Conservation (phyloP, 2,329 filamentous ascomycete species). For the Aureobasidium sp. region DNA sequence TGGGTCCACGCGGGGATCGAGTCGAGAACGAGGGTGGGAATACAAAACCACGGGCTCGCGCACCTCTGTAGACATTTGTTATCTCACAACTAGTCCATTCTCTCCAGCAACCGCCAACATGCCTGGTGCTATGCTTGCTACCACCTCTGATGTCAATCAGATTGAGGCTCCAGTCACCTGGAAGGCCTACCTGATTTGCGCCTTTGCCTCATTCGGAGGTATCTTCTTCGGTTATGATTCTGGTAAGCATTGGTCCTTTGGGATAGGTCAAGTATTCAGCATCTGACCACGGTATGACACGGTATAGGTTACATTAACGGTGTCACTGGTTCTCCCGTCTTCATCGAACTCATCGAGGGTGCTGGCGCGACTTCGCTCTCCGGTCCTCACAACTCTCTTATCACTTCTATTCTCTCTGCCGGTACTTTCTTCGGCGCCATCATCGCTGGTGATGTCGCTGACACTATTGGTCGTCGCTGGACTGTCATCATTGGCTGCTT, state of each 20-base stretch:
- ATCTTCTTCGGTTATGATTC: constrained; percentile 77
- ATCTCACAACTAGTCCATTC: constrained; percentile 2
- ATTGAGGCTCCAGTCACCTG: constrained; percentile 46
- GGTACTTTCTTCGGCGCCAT: constrained; percentile 74
- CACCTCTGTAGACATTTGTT: not conserved
- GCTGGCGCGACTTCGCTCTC: constrained; percentile 26
- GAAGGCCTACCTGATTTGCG: constrained; percentile 36
- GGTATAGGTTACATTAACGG: constrained; percentile 54
- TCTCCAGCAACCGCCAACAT: constrained; percentile 14
- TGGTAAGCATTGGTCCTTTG: constrained; percentile 26
- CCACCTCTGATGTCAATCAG: constrained; percentile 45
- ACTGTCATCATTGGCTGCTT: constrained; percentile 65
- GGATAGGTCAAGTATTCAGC: not conserved
- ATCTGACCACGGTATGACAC: not conserved
- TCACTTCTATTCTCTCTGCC: constrained; percentile 67
- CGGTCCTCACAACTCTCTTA: constrained; percentile 46
- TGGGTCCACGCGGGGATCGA: constrained; percentile 8
- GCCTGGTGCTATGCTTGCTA: constrained; percentile 25
- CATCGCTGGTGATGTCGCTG: constrained; percentile 69
- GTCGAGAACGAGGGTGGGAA: constrained; percentile 2
- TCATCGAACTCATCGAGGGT: constrained; percentile 48
- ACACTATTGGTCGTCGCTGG: constrained; percentile 65
- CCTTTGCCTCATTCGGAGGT: constrained; percentile 44
- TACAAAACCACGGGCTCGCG: constrained; percentile 5
- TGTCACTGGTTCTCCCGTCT: constrained; percentile 38